Percentiles rank a stretch among this genome's conserved stretches.
Conservation (phyloP, 805 yeast genomes). For the Candida succiphila region DNA sequence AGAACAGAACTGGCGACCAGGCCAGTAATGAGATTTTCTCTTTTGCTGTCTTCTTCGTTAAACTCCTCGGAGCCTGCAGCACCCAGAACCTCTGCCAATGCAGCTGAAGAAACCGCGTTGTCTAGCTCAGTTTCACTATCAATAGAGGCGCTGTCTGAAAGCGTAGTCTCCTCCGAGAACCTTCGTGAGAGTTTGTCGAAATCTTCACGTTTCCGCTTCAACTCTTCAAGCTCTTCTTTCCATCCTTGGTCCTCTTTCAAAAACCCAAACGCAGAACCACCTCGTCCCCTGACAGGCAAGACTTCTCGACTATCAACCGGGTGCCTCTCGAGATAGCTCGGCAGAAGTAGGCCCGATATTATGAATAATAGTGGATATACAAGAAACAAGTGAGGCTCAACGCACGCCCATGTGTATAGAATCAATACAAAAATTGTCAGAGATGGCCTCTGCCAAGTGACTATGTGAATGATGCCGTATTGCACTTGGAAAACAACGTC, state of each 20-base stretch:
- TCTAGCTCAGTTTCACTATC: slow-evolving; percentile 9
- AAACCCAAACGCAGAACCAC: slow-evolving; percentile 39
- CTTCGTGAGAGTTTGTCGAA: neutral
- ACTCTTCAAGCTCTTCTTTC: slow-evolving; percentile 6
- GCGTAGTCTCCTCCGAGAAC: too few species aligned
- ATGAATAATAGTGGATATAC: slow-evolving; percentile 52
- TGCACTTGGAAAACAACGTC: slow-evolving; percentile 50
- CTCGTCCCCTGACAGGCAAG: slow-evolving; percentile 35
- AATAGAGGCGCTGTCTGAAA: neutral
- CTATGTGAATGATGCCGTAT: slow-evolving; percentile 45
- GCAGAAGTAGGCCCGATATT: slow-evolving; percentile 50
- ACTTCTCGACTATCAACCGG: slow-evolving; percentile 42
- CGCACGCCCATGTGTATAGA: slow-evolving; percentile 54
- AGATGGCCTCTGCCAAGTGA: slow-evolving; percentile 72
- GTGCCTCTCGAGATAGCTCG: slow-evolving; percentile 61
- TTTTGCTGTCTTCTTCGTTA: neutral
- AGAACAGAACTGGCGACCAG: slow-evolving; percentile 2
- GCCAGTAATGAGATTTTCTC: neutral
- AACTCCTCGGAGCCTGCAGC: neutral
- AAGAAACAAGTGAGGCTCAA: slow-evolving; percentile 61
- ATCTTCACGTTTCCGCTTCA: slow-evolving; percentile 1
- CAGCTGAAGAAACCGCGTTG: slow-evolving; percentile 1
- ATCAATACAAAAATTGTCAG: slow-evolving; percentile 53
- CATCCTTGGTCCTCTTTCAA: slow-evolving; percentile 10
- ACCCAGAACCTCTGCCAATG: neutral